These are phyloP conservation scores for Melocanna baccifera DNA, from an alignment of 176 grass and related monocot species.

Conservation along the genomic window DNA sequence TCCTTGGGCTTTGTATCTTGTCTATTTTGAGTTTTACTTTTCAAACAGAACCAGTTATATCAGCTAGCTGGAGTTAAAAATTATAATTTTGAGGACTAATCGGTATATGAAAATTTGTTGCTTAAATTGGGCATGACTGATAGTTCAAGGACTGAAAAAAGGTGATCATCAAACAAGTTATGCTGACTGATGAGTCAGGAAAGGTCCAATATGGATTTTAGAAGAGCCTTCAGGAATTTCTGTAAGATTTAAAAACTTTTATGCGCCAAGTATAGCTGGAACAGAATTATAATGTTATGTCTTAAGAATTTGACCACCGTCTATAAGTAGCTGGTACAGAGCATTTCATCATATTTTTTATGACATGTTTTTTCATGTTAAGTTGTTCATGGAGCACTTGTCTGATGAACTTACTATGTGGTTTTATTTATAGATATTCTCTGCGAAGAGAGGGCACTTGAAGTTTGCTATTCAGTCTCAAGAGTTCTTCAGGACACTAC, in stretches of 20 bases:
- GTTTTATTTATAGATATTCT: slow-evolving; percentile 78
- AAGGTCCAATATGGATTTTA: slow-evolving; percentile 2
- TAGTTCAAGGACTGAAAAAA: background rate
- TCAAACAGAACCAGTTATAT: background rate
- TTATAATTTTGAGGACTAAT: background rate
- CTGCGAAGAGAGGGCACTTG: slow-evolving; percentile 80
- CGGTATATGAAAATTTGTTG: background rate
- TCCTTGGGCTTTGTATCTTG: slow-evolving; percentile 5
- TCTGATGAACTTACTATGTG: slow-evolving; percentile 26
- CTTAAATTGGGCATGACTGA: background rate
- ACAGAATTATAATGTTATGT: background rate
- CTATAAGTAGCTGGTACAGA: background rate
- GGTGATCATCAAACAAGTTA: background rate
- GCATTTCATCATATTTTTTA: background rate
- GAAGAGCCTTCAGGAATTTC: background rate
- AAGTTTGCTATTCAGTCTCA: slow-evolving; percentile 83
- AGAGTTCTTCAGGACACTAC: slow-evolving; percentile 89
- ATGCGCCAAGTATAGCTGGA: background rate
- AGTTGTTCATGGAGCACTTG: slow-evolving; percentile 14
- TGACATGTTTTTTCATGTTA: slow-evolving; percentile 18
- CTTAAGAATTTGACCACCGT: background rate
- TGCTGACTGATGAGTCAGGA: slow-evolving; percentile 18
- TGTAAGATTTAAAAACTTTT: background rate
- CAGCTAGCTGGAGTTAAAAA: slow-evolving; percentile 7
- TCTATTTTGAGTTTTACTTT: slow-evolving; percentile 9